These are phyloP conservation scores for Canariomyces notabilis DNA, from an alignment of 2,329 filamentous ascomycete species.

Conservation along the genomic window DNA sequence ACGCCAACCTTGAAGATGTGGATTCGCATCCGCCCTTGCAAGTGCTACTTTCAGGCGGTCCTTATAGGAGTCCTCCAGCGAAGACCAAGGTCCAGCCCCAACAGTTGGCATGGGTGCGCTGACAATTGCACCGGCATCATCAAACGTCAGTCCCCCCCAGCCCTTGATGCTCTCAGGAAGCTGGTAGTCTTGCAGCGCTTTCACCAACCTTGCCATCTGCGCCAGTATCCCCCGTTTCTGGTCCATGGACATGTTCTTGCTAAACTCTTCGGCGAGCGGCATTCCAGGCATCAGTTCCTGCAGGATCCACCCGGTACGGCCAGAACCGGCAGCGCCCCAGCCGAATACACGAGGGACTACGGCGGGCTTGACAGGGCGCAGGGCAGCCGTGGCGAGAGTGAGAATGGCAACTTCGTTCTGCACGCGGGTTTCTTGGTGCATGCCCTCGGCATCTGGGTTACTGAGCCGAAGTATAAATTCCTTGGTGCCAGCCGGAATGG, in stretches of 20 bases:
- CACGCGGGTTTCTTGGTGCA: conserved; percentile 25
- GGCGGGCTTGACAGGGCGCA: conserved; percentile 23
- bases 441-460: conserved; percentile 31
- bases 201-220: conserved; percentile 30
- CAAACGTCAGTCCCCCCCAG: conserved; percentile 32
- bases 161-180: conserved; percentile 29
- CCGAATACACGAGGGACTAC: conserved; percentile 31
- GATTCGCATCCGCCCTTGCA: conserved; percentile 25
- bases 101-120: conserved; percentile 31
- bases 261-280: conserved; percentile 21
- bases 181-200: conserved; percentile 29
- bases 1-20: conserved; percentile 30
- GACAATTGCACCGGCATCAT: conserved; percentile 27
- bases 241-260: conserved; percentile 18
- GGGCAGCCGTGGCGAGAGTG: conserved; percentile 28
- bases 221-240: conserved; percentile 28
- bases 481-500: conserved; percentile 25
- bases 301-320: conserved; percentile 24
- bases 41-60: conserved; percentile 27
- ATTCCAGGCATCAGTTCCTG: conserved; percentile 30
- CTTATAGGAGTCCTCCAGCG: conserved; percentile 27
- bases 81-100: conserved; percentile 29
- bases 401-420: conserved; percentile 33
- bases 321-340: conserved; percentile 15
- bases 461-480: conserved; percentile 32